Conservation (phyloP, 257 asterid genomes). For the Nicotiana otophora region DNA sequence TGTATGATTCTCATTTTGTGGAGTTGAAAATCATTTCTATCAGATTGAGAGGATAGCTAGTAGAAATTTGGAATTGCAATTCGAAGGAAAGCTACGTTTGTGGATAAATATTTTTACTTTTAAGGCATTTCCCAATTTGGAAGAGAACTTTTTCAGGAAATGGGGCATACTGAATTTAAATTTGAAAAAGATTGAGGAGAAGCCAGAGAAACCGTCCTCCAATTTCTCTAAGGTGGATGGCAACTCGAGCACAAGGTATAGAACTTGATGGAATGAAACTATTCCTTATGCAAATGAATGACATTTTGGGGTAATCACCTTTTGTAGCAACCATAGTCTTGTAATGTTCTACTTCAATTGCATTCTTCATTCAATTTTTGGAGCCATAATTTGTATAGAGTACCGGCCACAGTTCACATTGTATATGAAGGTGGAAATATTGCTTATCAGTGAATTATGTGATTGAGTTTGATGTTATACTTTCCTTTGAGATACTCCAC, state of each 20-base stretch:
- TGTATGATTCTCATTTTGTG: background rate
- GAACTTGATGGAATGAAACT: background rate
- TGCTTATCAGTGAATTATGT: background rate
- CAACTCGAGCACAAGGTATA: background rate
- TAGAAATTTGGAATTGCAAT: background rate
- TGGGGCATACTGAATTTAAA: background rate
- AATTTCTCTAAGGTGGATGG: background rate
- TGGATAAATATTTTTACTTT: background rate
- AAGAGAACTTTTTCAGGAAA: background rate
- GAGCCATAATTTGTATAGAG: slow-evolving; percentile 3
- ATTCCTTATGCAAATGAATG: background rate
- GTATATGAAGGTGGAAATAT: background rate
- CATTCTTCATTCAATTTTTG: background rate
- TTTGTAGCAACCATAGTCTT: background rate
- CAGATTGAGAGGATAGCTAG: background rate
- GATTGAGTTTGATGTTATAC: background rate
- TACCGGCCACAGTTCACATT: background rate
- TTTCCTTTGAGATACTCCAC: background rate
- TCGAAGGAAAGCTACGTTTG: background rate
- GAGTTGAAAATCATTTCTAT: background rate
- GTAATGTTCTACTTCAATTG: background rate
- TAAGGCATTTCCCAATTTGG: background rate
- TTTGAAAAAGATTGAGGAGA: background rate
- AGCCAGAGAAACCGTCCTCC: background rate
- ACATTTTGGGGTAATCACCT: background rate